A percentile compares a stretch with the other conserved stretches of the same genome.
Conservation (phyloP, 106 monocot species). For the Iris macrosiphon region DNA sequence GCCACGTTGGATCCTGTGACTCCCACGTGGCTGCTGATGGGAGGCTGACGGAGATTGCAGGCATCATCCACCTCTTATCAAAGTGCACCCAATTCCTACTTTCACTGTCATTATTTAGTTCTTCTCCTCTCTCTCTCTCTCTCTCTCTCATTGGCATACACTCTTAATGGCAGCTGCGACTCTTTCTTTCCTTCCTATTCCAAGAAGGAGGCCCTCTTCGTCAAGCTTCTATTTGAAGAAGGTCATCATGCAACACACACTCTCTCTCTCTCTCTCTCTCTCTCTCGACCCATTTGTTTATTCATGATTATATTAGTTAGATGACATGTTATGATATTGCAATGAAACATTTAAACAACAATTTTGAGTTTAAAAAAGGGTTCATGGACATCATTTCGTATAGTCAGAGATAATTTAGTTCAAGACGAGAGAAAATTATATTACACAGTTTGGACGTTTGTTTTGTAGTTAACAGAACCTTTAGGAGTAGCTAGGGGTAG, state of each 20-base stretch:
- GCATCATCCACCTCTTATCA: not conserved
- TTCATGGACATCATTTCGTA: too few species aligned
- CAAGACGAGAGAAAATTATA: too few species aligned
- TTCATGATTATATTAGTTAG: too few species aligned
- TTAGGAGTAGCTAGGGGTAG: too few species aligned
- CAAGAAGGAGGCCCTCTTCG: slow-evolving; percentile 1
- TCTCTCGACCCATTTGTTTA: too few species aligned
- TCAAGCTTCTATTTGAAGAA: slow-evolving; percentile 1
- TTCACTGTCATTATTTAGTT: not conserved
- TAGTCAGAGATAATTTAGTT: too few species aligned
- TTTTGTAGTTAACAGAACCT: too few species aligned
- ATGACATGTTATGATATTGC: too few species aligned
- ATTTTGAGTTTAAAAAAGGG: too few species aligned
- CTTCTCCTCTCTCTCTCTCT: not conserved
- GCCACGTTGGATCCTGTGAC: not conserved
- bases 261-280: too few species aligned
- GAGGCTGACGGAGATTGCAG: not conserved
- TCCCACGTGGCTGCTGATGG: not conserved
- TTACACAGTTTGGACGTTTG: too few species aligned
- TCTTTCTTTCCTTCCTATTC: slow-evolving; percentile 3
- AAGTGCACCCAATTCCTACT: not conserved
- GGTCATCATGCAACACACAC: not conserved
- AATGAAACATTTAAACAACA: too few species aligned
- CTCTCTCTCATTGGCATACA: not conserved
- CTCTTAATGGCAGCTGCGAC: not conserved